Evolutionary conservation across 441 rosid species (phyloP).

Genomic region (Arabidopsis lyrata): DNA sequence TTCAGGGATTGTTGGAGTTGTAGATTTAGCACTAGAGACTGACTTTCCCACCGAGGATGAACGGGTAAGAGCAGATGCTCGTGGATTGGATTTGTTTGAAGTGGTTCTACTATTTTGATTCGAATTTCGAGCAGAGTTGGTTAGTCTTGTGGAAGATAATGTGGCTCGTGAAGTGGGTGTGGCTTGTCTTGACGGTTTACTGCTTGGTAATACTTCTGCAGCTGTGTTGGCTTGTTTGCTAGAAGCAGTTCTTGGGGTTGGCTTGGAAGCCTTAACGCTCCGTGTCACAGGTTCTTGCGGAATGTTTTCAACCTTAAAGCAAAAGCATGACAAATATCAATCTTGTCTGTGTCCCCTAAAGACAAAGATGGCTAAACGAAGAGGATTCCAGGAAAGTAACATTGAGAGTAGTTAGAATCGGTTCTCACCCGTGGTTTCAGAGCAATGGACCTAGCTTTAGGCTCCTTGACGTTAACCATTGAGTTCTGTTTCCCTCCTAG

Average conservation of each 20-base stretch:
- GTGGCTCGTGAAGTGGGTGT: slow-evolving; percentile 51
- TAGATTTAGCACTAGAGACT: slow-evolving; percentile 47
- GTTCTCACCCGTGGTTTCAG: slow-evolving; percentile 70
- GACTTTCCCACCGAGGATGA: slow-evolving; percentile 67
- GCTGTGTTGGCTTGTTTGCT: slow-evolving; percentile 27
- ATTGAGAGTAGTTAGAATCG: neutral
- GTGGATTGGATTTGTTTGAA: slow-evolving; percentile 39
- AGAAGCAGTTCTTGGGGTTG: slow-evolving; percentile 52
- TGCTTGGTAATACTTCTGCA: slow-evolving; percentile 26
- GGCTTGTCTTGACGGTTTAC: slow-evolving; percentile 35
- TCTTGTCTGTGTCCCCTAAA: neutral
- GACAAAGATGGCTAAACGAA: slow-evolving; percentile 10
- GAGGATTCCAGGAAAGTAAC: neutral
- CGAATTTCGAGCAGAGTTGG: slow-evolving; percentile 56
- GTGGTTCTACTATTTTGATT: slow-evolving; percentile 53
- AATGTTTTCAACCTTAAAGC: slow-evolving; percentile 67
- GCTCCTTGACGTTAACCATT: slow-evolving; percentile 52
- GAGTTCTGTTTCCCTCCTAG: slow-evolving; percentile 51
- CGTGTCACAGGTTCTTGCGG: slow-evolving; percentile 62
- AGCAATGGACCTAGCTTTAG: slow-evolving; percentile 59
- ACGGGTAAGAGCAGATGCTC: slow-evolving; percentile 50
- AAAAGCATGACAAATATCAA: slow-evolving; percentile 19
- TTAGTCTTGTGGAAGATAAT: slow-evolving; percentile 63
- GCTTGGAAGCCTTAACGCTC: slow-evolving; percentile 56
- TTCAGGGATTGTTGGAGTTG: slow-evolving; percentile 61